Base-by-base conservation (phyloP, 805 yeast species). In the Maudiozyma bulderi region DNA sequence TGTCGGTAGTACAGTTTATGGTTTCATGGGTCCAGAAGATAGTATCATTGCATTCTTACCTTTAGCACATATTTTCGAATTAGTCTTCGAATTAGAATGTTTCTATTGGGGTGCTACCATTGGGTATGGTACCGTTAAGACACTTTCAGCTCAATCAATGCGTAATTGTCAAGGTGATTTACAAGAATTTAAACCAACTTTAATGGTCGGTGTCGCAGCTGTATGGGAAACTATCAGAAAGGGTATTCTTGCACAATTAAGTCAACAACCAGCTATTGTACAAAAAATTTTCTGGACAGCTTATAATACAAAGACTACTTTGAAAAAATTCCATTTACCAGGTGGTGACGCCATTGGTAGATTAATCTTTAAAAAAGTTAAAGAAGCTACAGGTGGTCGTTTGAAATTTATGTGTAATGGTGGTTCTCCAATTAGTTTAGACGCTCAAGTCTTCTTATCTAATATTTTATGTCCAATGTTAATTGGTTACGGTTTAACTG, bases 161-260 rank as follows among this genome's bases (percentile, higher is more conserved):
- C 81, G 78, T 59, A 86, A 93, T 71, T 89, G 95, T 73, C 71
- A 77, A 51, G 93, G 96, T 62, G 99, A 93, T 67, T 78, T 93
- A 73, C 78, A 76, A 50, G 87, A 86, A 61, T 86, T 88, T 70
- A 76, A 81, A 66, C 99, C 99, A 51, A 86, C 96, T 8, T 69
- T 91, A 57, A 86, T 93, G 96, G 96, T 89, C 54, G 99, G 96
- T 68, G 99, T 93, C 47, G 97, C 98, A 13, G 95, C 98, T 6
- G 97, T 93, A 45, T 93, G 96, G 95, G 99, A 93, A 73, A 77
- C 84, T 34, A 86, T 93, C 52, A 84, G 90, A 69, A 93, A 93
- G 73, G 99, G 98, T 52, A 84, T 93, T 50, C 54, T 87, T 51
- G 78, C 78, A 48, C 89, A 90, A 70, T 77, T 93, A 54, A 72